These are phyloP conservation scores for Arctium lappa DNA, from an alignment of 129 eudicot genomes.

Conservation along the genomic window DNA sequence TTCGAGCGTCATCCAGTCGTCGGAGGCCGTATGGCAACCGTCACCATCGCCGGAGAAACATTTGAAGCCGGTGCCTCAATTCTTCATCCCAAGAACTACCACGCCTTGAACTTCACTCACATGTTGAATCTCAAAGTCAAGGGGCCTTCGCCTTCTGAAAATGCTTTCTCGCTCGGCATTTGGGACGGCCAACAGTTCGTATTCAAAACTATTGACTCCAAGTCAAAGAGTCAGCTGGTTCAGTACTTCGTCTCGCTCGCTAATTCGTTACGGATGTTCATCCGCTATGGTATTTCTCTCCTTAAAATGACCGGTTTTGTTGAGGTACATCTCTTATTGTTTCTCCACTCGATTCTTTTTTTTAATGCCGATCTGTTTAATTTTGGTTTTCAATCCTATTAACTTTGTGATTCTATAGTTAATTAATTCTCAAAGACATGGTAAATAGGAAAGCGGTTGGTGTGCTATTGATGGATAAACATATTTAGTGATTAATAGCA, in stretches of 20 bases:
- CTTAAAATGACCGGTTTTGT: conserved; percentile 67
- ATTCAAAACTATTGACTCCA: conserved; percentile 49
- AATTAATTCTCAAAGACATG: neutral
- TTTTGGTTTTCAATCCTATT: neutral
- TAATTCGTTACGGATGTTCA: conserved; percentile 47
- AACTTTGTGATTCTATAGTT: neutral
- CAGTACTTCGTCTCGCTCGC: conserved; percentile 39
- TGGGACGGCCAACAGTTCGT: conserved; percentile 73
- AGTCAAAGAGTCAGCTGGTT: conserved; percentile 39
- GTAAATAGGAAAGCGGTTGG: neutral
- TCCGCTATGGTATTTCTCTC: conserved; percentile 73
- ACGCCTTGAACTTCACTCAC: conserved; percentile 57
- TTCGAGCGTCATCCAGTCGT: conserved; percentile 68
- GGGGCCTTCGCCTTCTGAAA: conserved; percentile 26
- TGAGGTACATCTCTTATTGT: conserved; percentile 43
- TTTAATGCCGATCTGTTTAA: neutral
- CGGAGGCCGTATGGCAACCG: conserved; percentile 98
- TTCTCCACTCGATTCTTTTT: neutral
- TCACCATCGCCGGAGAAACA: conserved; percentile 61
- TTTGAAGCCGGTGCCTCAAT: conserved; percentile 96
- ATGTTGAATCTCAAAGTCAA: conserved; percentile 35
- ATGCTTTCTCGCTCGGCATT: conserved; percentile 54
- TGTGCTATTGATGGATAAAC: neutral
- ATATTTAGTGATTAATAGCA: neutral
- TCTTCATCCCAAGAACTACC: conserved; percentile 85